A percentile compares a stretch with the other conserved stretches of the same genome.
phyloP scores from a whole-genome alignment of 1,284 basidiomycete genomes.

The Sporisorium graminicola region DNA sequence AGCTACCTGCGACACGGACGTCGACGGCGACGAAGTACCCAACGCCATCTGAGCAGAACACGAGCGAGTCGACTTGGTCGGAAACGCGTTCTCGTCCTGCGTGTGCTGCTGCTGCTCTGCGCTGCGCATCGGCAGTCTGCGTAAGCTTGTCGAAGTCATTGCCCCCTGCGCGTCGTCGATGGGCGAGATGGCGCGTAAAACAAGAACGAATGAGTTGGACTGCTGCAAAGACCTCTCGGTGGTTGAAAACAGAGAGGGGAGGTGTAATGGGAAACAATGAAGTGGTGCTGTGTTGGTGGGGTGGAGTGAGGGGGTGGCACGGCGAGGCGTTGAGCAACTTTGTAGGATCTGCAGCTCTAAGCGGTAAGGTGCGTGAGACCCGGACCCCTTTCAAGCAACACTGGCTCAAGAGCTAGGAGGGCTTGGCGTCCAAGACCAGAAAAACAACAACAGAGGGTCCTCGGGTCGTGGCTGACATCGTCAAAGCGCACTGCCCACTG shows the following conservation, averaged over 20 bases:
- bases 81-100: slow-evolving; percentile 32
- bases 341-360: not conserved
- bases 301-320: not conserved
- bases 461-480: not conserved
- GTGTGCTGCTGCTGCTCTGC: slow-evolving; percentile 6
- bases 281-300: not conserved
- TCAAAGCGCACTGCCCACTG: not conserved
- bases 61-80: not conserved
- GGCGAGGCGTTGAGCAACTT: not conserved
- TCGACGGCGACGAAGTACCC: not conserved
- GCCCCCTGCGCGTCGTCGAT: too few species aligned
- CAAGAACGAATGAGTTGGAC: not conserved
- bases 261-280: not conserved
- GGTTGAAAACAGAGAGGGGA: not conserved
- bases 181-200: not conserved
- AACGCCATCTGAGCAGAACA: slow-evolving; percentile 4
- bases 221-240: not conserved
- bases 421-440: too few species aligned
- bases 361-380: slow-evolving; percentile 21
- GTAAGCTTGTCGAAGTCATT: slow-evolving; percentile 38
- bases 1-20: slow-evolving; percentile 6
- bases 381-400: slow-evolving; percentile 11
- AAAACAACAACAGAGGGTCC: not conserved
- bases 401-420: not conserved
- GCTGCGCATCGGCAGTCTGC: slow-evolving; percentile 22